Percentiles rank a stretch among this genome's conserved stretches.
These are phyloP conservation scores for Misopates orontium DNA, from an alignment of 257 asterid species.

Conservation along the genomic window DNA sequence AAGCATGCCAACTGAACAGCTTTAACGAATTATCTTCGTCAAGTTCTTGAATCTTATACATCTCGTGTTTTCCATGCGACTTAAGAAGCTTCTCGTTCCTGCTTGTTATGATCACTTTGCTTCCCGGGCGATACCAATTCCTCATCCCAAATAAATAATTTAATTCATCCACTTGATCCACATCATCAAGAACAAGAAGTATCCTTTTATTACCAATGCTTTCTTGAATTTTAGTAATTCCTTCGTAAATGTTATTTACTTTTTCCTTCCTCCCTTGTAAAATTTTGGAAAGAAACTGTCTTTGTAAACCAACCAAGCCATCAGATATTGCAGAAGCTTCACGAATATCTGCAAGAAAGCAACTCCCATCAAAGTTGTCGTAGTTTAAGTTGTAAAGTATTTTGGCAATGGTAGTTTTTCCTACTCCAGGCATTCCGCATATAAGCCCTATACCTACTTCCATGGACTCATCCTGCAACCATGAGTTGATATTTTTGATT, in stretches of 20 bases:
- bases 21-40: neutral
- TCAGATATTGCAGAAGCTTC: conserved; percentile 6
- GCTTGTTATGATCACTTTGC: conserved; percentile 22
- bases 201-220: conserved; percentile 22
- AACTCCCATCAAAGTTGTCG: conserved; percentile 12
- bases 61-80: neutral
- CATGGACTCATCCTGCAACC: conserved; percentile 1
- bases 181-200: conserved; percentile 16
- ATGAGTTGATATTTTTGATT: neutral
- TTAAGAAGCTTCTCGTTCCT: neutral
- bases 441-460: conserved; percentile 27
- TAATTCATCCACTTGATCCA: neutral
- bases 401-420: conserved; percentile 29
- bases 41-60: neutral
- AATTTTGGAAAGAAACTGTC: conserved; percentile 4
- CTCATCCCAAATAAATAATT: conserved; percentile 2
- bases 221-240: neutral
- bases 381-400: conserved; percentile 20
- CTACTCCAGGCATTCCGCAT: conserved; percentile 33
- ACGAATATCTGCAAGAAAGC: conserved; percentile 28
- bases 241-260: conserved; percentile 1
- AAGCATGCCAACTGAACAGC: conserved; percentile 3
- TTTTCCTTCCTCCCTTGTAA: conserved; percentile 6
- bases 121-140: conserved; percentile 11
- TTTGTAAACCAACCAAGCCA: conserved; percentile 12